A percentile compares a stretch with the other conserved stretches of the same genome.
Evolutionary conservation across 2,329 filamentous ascomycete species (phyloP).

Genomic region (Neoscytalidium dimidiatum): DNA sequence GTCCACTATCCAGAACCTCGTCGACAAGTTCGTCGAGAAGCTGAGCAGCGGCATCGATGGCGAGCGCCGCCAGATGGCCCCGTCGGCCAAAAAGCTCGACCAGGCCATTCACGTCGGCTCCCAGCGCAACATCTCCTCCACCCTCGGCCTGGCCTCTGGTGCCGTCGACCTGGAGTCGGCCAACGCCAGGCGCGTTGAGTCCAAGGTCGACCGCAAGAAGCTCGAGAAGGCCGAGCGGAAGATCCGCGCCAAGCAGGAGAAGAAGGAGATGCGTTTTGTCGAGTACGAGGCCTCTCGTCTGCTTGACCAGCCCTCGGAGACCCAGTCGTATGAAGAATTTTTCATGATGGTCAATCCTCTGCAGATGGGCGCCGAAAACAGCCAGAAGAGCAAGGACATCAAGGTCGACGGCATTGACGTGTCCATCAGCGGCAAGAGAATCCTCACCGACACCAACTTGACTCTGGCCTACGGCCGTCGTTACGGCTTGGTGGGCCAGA

Average conservation of each 20-base stretch:
- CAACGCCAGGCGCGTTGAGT: slow-evolving; percentile 91
- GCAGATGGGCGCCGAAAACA: slow-evolving; percentile 72
- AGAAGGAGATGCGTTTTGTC: slow-evolving; percentile 97
- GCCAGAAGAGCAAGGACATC: slow-evolving; percentile 92
- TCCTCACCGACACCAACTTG: slow-evolving; percentile 85
- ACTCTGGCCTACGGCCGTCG: slow-evolving; percentile 89
- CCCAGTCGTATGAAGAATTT: slow-evolving; percentile 97
- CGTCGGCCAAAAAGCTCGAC: slow-evolving; percentile 81
- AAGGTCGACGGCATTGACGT: slow-evolving; percentile 97
- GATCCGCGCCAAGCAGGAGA: slow-evolving; percentile 96
- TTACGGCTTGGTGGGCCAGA: slow-evolving; percentile 97
- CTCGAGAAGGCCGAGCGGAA: slow-evolving; percentile 98
- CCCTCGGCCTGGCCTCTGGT: slow-evolving; percentile 80
- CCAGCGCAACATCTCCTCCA: slow-evolving; percentile 94
- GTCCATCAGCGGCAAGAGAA: slow-evolving; percentile 83
- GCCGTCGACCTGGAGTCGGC: slow-evolving; percentile 92
- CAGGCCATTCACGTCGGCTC: slow-evolving; percentile 93
- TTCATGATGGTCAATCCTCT: slow-evolving; percentile 99
- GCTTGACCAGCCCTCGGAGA: slow-evolving; percentile 76
- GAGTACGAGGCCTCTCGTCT: slow-evolving; percentile 94
- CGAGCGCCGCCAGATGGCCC: slow-evolving; percentile 69
- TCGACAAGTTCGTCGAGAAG: slow-evolving; percentile 85
- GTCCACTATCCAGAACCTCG: slow-evolving; percentile 76
- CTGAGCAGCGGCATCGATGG: slow-evolving; percentile 72
- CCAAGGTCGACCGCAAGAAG: slow-evolving; percentile 97